phyloP scores from a whole-genome alignment of 768 basidiomycete genomes.

The Pleurotus djamor region DNA sequence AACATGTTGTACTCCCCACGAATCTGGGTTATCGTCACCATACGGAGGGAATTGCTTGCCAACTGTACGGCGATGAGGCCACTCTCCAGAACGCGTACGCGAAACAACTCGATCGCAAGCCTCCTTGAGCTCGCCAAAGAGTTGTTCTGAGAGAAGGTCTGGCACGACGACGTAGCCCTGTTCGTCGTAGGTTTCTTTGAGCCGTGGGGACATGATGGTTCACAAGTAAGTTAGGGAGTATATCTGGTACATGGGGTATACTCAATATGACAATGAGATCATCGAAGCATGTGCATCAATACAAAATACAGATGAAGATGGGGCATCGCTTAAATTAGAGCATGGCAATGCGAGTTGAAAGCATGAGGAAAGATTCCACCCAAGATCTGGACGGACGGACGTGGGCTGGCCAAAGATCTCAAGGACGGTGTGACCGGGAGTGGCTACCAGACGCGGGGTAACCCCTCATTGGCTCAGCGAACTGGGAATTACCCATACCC shows the following conservation, averaged over 20 bases:
- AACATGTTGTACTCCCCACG: slow-evolving; percentile 80
- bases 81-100: slow-evolving; percentile 56
- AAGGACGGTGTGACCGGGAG: too few species aligned
- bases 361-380: too few species aligned
- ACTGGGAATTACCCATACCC: slow-evolving; percentile 4
- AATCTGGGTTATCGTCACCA: slow-evolving; percentile 55
- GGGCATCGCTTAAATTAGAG: too few species aligned
- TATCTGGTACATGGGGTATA: too few species aligned
- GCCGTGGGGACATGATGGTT: slow-evolving; percentile 16
- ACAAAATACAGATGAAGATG: too few species aligned
- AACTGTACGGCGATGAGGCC: slow-evolving; percentile 68
- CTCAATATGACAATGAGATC: too few species aligned
- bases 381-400: too few species aligned
- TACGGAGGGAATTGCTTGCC: slow-evolving; percentile 82
- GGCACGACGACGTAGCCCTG: slow-evolving; percentile 68
- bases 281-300: too few species aligned
- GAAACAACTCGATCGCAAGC: slow-evolving; percentile 52
- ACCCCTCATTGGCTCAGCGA: not conserved
- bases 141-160: slow-evolving; percentile 42
- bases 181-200: slow-evolving; percentile 53
- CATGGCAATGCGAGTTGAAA: too few species aligned
- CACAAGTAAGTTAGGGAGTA: not conserved
- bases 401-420: too few species aligned
- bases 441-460: too few species aligned
- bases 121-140: slow-evolving; percentile 34